Percentiles rank a stretch among this genome's conserved stretches.
Evolutionary conservation across 1,284 basidiomycete species (phyloP).

Genomic region (Papiliotrema laurentii): DNA sequence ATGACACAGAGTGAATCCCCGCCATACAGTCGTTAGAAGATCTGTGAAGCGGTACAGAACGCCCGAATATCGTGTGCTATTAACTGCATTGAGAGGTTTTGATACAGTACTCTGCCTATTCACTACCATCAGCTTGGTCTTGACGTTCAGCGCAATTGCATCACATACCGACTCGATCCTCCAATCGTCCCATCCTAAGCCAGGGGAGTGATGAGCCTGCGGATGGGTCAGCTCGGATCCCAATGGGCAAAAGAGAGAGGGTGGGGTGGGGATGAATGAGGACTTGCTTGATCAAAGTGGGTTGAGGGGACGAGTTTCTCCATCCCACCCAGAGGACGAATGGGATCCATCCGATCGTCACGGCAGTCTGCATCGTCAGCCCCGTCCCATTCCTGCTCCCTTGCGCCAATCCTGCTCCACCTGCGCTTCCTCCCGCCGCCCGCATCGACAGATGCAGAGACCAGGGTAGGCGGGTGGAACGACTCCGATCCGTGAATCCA

Average conservation of each 20-base stretch:
- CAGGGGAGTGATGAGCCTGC: slow-evolving; percentile 79
- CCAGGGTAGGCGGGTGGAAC: slow-evolving; percentile 13
- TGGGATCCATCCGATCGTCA: slow-evolving; percentile 91
- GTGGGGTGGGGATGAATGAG: slow-evolving; percentile 7
- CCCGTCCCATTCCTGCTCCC: neutral
- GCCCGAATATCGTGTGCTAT: too few relatives aligned
- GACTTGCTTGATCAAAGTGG: slow-evolving; percentile 85
- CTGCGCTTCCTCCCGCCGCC: neutral
- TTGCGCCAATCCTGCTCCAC: neutral
- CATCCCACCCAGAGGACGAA: slow-evolving; percentile 90
- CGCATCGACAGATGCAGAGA: neutral
- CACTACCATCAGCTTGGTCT: too few relatives aligned
- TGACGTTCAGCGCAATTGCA: too few relatives aligned
- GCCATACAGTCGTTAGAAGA: too few relatives aligned
- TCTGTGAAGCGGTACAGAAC: too few relatives aligned
- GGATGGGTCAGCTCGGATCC: slow-evolving; percentile 9
- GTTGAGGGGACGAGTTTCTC: slow-evolving; percentile 79
- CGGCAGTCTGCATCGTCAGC: slow-evolving; percentile 58
- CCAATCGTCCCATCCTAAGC: slow-evolving; percentile 54
- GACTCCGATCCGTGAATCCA: slow-evolving; percentile 3
- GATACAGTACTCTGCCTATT: too few relatives aligned
- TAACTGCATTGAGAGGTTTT: too few relatives aligned
- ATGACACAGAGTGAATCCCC: too few relatives aligned
- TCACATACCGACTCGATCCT: too few relatives aligned
- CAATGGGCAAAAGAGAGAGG: too few relatives aligned